Evolutionary conservation across 2,329 filamentous ascomycete genomes (phyloP).

Genomic region (Niveomyces coronatus): DNA sequence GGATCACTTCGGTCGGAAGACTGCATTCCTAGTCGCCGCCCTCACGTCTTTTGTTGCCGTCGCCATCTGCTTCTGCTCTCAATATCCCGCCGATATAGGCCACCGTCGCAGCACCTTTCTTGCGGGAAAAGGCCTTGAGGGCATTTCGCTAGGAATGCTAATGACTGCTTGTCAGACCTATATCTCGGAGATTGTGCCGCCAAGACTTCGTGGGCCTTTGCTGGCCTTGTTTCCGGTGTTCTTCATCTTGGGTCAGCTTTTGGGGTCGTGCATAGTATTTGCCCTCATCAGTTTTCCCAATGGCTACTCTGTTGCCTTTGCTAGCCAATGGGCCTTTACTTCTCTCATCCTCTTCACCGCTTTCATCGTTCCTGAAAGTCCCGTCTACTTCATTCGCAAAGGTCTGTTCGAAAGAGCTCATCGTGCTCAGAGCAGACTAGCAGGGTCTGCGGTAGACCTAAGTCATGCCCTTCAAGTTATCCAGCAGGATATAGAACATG

Average conservation of each 20-base stretch:
- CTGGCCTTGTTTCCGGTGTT: slow-evolving; percentile 40
- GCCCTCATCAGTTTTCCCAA: slow-evolving; percentile 17
- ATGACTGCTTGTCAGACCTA: slow-evolving; percentile 35
- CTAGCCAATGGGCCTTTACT: slow-evolving; percentile 34
- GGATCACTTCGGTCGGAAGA: slow-evolving; percentile 28
- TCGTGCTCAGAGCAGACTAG: slow-evolving; percentile 38
- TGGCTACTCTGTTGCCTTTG: slow-evolving; percentile 31
- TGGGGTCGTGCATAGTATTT: slow-evolving; percentile 34
- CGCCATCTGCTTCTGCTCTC: slow-evolving; percentile 19
- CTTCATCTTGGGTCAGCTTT: slow-evolving; percentile 36
- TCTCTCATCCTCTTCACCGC: slow-evolving; percentile 31
- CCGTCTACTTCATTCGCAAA: slow-evolving; percentile 36
- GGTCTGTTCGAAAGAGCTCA: slow-evolving; percentile 28
- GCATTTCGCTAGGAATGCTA: slow-evolving; percentile 33
- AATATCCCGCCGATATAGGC: slow-evolving; percentile 13
- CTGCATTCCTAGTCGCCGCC: slow-evolving; percentile 24
- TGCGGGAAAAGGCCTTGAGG: slow-evolving; percentile 33
- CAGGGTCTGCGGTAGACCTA: slow-evolving; percentile 27
- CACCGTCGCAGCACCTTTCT: slow-evolving; percentile 29
- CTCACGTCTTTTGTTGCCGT: slow-evolving; percentile 27
- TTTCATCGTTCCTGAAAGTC: slow-evolving; percentile 39
- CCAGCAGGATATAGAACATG: slow-evolving; percentile 35
- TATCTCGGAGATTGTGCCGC: slow-evolving; percentile 39
- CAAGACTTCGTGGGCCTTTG: slow-evolving; percentile 33
- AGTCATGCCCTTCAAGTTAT: slow-evolving; percentile 33